Percentiles rank a stretch among this genome's conserved stretches.
Conservation (phyloP, 768 basidiomycete genomes). For the Piloderma croceum region DNA sequence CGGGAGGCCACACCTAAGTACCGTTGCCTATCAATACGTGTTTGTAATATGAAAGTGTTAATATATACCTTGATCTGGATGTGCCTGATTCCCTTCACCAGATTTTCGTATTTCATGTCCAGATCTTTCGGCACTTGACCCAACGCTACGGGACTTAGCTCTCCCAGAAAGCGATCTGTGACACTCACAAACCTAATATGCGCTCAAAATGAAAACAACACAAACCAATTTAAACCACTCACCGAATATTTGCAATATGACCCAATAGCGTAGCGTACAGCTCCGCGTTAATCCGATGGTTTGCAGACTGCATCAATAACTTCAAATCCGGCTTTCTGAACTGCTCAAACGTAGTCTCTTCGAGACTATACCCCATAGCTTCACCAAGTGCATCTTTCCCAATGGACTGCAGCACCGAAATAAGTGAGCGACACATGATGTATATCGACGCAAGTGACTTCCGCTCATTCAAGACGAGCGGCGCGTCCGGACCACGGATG, state of each 20-base stretch:
- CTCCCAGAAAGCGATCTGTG: slow-evolving; percentile 84
- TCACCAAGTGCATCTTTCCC: slow-evolving; percentile 78
- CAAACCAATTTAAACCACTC: slow-evolving; percentile 18
- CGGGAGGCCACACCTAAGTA: slow-evolving; percentile 85
- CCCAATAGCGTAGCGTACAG: slow-evolving; percentile 82
- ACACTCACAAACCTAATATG: slow-evolving; percentile 74
- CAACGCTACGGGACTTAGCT: slow-evolving; percentile 68
- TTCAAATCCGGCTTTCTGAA: slow-evolving; percentile 69
- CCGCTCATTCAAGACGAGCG: slow-evolving; percentile 56
- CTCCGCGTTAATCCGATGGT: slow-evolving; percentile 77
- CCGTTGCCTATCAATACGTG: background rate
- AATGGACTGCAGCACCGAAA: slow-evolving; percentile 66
- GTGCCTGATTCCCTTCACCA: slow-evolving; percentile 75
- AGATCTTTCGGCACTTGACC: slow-evolving; percentile 75
- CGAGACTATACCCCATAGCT: slow-evolving; percentile 70
- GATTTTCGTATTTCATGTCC: slow-evolving; percentile 78
- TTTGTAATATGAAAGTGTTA: background rate
- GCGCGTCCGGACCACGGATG: slow-evolving; percentile 41
- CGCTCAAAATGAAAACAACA: background rate
- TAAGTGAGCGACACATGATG: slow-evolving; percentile 83
- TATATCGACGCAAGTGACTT: slow-evolving; percentile 82
- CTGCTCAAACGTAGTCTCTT: slow-evolving; percentile 84
- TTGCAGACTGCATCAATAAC: slow-evolving; percentile 58
- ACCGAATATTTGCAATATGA: slow-evolving; percentile 77
- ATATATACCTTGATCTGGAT: slow-evolving; percentile 69